Conservation (phyloP, 1,284 basidiomycete species). For the Volvariella volvacea region DNA sequence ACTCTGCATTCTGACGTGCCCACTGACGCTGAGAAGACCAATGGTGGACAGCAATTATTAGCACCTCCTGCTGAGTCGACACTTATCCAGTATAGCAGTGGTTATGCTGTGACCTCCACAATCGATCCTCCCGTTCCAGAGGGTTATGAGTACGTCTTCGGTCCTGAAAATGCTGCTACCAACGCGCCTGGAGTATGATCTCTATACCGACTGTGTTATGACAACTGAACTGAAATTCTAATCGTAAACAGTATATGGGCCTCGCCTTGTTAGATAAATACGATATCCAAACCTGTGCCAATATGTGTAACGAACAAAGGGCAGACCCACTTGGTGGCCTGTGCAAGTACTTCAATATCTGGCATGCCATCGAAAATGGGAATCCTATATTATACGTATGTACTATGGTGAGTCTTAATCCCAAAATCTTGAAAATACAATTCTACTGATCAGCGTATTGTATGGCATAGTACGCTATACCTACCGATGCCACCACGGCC, state of each 20-base stretch:
- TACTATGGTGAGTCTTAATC: conserved; percentile 17
- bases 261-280: conserved; percentile 31
- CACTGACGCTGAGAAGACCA: conserved; percentile 26
- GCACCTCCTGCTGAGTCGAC: conserved; percentile 23
- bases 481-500: conserved; percentile 21
- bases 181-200: conserved; percentile 37
- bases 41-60: conserved; percentile 26
- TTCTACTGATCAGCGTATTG: not conserved
- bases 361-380: conserved; percentile 12
- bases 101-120: conserved; percentile 27
- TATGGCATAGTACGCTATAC: conserved; percentile 19
- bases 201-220: too few relatives aligned
- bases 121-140: conserved; percentile 26
- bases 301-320: conserved; percentile 20
- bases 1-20: conserved; percentile 32
- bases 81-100: conserved; percentile 32
- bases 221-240: too few relatives aligned
- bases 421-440: not conserved
- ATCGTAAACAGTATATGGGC: conserved; percentile 30
- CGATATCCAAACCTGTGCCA: conserved; percentile 18
- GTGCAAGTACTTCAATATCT: conserved; percentile 13
- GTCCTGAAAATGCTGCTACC: conserved; percentile 34
- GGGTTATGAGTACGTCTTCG: conserved; percentile 37
- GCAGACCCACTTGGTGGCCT: conserved; percentile 18
- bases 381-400: conserved; percentile 26